Evolutionary conservation across 345 rosid genomes (phyloP).

Genomic region (Salix exigua): DNA sequence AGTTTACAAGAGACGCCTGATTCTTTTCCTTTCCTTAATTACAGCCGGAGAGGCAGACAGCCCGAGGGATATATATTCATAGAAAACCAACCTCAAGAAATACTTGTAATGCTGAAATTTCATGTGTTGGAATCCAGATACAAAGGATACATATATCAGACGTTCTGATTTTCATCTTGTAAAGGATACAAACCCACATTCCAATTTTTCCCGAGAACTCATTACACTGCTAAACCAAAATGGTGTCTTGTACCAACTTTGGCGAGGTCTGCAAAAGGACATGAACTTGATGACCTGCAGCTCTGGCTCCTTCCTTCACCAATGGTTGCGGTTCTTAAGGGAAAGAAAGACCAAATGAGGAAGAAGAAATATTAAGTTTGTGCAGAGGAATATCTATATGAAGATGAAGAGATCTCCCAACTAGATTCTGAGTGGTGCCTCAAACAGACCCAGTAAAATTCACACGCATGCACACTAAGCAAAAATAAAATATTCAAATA

Average conservation of each 20-base stretch:
- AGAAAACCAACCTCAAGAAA: background rate
- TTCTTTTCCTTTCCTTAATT: background rate
- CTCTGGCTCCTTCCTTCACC: conserved; percentile 26
- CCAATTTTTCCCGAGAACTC: background rate
- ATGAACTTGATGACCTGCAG: conserved; percentile 5
- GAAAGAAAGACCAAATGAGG: background rate
- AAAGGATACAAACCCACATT: background rate
- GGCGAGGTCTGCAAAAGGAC: background rate
- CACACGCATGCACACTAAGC: background rate
- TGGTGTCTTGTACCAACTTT: background rate
- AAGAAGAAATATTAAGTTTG: background rate
- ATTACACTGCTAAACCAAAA: background rate
- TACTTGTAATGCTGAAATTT: background rate
- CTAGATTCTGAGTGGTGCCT: background rate
- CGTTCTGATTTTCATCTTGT: too few relatives aligned
- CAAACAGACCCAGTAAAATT: background rate
- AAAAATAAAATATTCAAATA: background rate
- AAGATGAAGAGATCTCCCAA: background rate
- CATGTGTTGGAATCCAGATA: background rate
- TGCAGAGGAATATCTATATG: background rate
- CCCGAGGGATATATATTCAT: background rate
- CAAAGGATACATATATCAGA: background rate
- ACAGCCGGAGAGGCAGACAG: too few relatives aligned
- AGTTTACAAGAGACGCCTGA: background rate
- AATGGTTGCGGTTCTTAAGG: conserved; percentile 33